These are phyloP conservation scores for Luzula sylvatica DNA, from an alignment of 176 grass and related monocot genomes.

Conservation along the genomic window DNA sequence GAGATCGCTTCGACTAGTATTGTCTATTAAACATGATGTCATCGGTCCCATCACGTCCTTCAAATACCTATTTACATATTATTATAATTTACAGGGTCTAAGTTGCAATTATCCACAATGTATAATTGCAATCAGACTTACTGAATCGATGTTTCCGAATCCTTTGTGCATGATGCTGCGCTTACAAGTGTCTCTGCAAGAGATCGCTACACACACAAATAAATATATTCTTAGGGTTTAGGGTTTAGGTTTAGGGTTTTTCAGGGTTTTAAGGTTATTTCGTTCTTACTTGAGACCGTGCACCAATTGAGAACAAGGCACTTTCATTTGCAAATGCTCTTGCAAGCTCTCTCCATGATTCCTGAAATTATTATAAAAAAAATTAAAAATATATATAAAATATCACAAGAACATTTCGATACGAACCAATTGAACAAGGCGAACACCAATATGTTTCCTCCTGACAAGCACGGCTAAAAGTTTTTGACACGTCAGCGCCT, in stretches of 20 bases:
- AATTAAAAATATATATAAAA: constrained; percentile 1
- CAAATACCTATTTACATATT: constrained; percentile 50
- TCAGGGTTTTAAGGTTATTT: too few species aligned
- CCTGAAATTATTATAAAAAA: constrained; percentile 29
- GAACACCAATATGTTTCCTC: constrained; percentile 61
- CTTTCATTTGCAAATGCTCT: constrained; percentile 86
- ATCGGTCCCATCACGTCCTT: constrained; percentile 93
- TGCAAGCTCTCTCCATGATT: constrained; percentile 85
- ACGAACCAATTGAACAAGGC: constrained; percentile 83
- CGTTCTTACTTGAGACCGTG: constrained; percentile 62
- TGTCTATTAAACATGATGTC: constrained; percentile 64
- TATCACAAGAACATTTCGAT: background rate
- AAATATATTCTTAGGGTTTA: too few species aligned
- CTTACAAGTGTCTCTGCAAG: constrained; percentile 90
- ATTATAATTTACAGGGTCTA: constrained; percentile 17
- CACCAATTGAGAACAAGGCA: constrained; percentile 74
- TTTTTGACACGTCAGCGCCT: constrained; percentile 85
- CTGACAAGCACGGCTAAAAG: constrained; percentile 74
- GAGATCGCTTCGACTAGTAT: constrained; percentile 67
- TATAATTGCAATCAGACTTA: constrained; percentile 33
- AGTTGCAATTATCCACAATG: constrained; percentile 9
- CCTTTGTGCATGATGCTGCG: constrained; percentile 85
- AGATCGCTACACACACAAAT: constrained; percentile 55
- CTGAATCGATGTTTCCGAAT: constrained; percentile 74
- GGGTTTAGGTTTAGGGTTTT: too few species aligned